A percentile compares a stretch with the other conserved stretches of the same genome.
Evolutionary conservation across 208 protist genomes (phyloP).

Genomic region (Strigomonas galati): DNA sequence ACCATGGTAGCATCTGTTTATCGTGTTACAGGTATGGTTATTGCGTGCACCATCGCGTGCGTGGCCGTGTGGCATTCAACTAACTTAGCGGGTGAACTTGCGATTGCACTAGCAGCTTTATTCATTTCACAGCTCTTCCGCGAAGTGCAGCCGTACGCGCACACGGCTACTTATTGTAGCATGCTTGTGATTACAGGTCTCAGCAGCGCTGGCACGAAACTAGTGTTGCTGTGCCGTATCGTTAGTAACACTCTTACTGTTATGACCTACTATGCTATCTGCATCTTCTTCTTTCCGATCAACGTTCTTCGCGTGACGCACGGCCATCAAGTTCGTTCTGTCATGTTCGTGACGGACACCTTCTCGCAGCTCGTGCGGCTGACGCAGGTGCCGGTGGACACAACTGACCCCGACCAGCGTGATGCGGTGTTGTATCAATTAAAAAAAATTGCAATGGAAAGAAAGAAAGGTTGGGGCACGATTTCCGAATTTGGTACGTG

Average conservation of each 20-base stretch:
- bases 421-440: conserved; percentile 18
- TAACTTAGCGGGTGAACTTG: conserved; percentile 27
- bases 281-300: conserved; percentile 64
- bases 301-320: conserved; percentile 47
- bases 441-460: not conserved
- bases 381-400: too few species aligned
- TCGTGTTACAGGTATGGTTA: conserved; percentile 53
- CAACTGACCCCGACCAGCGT: conserved; percentile 13
- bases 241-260: conserved; percentile 50
- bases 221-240: conserved; percentile 39
- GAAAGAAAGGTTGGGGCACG: not conserved
- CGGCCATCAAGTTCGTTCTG: conserved; percentile 27
- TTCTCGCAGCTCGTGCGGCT: conserved; percentile 37
- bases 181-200: conserved; percentile 36
- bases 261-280: conserved; percentile 69
- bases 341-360: conserved; percentile 27
- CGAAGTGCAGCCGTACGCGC: conserved; percentile 30
- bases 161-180: conserved; percentile 36
- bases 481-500: conserved; percentile 23
- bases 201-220: conserved; percentile 24
- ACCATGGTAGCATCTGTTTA: conserved; percentile 52
- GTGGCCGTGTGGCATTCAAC: conserved; percentile 31
- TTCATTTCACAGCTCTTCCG: conserved; percentile 43
- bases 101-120: conserved; percentile 29
- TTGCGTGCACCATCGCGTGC: conserved; percentile 46